Evolutionary conservation across 1,284 basidiomycete genomes (phyloP).

Genomic region (Pterula multifida): DNA sequence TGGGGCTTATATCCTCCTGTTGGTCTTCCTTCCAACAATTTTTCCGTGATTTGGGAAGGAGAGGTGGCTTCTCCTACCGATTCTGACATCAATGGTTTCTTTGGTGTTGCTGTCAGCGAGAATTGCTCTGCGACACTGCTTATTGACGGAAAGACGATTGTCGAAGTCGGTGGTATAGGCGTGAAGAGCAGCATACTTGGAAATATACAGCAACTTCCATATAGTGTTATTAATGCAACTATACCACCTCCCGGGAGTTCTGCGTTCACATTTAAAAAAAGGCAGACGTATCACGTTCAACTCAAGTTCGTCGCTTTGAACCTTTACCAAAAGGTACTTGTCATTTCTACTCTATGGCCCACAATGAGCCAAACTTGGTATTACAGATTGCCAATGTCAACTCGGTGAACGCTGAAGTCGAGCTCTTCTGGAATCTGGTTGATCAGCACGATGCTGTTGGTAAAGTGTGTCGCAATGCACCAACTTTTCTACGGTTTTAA

Average conservation of each 20-base stretch:
- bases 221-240: conserved; percentile 12
- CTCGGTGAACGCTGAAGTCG: conserved; percentile 16
- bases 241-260: conserved; percentile 14
- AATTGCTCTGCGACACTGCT: conserved; percentile 14
- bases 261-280: conserved; percentile 14
- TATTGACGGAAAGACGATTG: conserved; percentile 12
- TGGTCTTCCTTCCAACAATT: conserved; percentile 19
- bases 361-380: background rate
- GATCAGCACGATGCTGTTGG: conserved; percentile 14
- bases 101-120: conserved; percentile 14
- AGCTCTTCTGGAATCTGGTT: conserved; percentile 19
- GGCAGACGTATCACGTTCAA: conserved; percentile 12
- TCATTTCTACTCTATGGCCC: background rate
- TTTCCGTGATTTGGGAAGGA: conserved; percentile 20
- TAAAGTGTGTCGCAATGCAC: conserved; percentile 9
- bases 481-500: background rate
- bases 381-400: conserved; percentile 17
- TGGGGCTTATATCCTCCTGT: conserved; percentile 19
- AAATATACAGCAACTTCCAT: conserved; percentile 14
- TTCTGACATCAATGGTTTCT: conserved; percentile 11
- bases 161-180: conserved; percentile 11
- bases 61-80: conserved; percentile 14
- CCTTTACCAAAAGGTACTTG: conserved; percentile 11
- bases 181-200: conserved; percentile 15
- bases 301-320: conserved; percentile 19